Evolutionary conservation across 805 yeast species (phyloP).

Genomic region (Teunomyces cretensis): DNA sequence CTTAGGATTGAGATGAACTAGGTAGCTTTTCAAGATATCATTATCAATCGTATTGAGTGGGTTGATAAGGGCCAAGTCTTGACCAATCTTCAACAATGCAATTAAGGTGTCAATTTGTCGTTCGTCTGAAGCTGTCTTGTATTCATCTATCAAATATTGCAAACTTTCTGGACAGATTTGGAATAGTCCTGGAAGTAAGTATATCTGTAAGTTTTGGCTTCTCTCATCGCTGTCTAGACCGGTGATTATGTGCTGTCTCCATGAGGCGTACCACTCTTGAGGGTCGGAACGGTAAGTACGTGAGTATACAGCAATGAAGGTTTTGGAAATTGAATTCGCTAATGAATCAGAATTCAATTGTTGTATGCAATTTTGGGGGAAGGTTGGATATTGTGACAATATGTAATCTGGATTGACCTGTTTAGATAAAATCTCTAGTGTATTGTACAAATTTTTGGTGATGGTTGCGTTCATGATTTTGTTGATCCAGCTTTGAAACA

Average conservation of each 20-base stretch:
- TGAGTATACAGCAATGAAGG: conserved; percentile 37
- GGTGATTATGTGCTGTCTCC: conserved; percentile 44
- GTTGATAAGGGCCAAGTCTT: conserved; percentile 41
- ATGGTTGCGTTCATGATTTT: conserved; percentile 40
- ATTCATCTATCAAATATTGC: conserved; percentile 32
- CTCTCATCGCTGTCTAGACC: conserved; percentile 31
- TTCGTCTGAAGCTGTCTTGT: conserved; percentile 22
- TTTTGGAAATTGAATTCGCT: conserved; percentile 66
- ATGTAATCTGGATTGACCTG: conserved; percentile 41
- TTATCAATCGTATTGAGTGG: conserved; percentile 6
- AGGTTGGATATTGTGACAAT: conserved; percentile 42
- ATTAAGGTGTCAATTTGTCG: conserved; percentile 42
- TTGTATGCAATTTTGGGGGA: conserved; percentile 47
- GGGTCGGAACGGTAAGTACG: conserved; percentile 10
- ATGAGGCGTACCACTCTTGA: conserved; percentile 48
- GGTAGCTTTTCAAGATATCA: conserved; percentile 27
- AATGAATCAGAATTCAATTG: conserved; percentile 58
- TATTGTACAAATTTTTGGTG: conserved; percentile 59
- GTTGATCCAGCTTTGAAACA: conserved; percentile 47
- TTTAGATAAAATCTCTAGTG: conserved; percentile 56
- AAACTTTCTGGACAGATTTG: conserved; percentile 48
- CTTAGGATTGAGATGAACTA: conserved; percentile 45
- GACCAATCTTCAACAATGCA: conserved; percentile 63
- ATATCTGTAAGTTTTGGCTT: conserved; percentile 51
- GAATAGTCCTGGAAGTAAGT: conserved; percentile 65